A percentile compares a stretch with the other conserved stretches of the same genome.
Conservation (phyloP, 148 eudicot species). For the Rhododendron ferrugineum region DNA sequence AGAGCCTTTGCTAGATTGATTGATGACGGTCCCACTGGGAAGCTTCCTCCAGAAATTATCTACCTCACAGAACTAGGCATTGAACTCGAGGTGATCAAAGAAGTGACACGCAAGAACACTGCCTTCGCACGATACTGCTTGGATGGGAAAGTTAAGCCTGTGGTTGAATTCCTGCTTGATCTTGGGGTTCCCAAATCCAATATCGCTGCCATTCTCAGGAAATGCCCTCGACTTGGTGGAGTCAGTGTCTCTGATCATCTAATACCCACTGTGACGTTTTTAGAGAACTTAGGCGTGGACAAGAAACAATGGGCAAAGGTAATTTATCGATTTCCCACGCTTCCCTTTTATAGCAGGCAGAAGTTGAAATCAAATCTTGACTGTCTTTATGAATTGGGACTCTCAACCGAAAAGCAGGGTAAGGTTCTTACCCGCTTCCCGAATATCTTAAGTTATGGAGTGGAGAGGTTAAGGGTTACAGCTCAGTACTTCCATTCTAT, state of each 20-base stretch:
- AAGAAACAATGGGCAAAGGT: conserved; percentile 78
- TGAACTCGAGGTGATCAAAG: conserved; percentile 56
- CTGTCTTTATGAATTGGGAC: conserved; percentile 75
- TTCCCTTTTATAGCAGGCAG: conserved; percentile 64
- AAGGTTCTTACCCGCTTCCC: conserved; percentile 67
- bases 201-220: conserved; percentile 54
- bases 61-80: conserved; percentile 76
- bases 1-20: conserved; percentile 58
- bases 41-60: conserved; percentile 56
- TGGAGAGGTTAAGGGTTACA: conserved; percentile 68
- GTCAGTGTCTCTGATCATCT: conserved; percentile 68
- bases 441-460: conserved; percentile 65
- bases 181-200: conserved; percentile 67
- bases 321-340: conserved; percentile 66
- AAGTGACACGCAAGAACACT: conserved; percentile 60
- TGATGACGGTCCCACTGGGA: conserved; percentile 41
- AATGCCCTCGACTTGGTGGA: conserved; percentile 77
- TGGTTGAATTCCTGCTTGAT: conserved; percentile 75
- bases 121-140: conserved; percentile 76
- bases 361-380: conserved; percentile 63
- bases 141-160: conserved; percentile 75
- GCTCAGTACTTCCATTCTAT: conserved; percentile 57
- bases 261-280: conserved; percentile 69
- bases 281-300: conserved; percentile 71
- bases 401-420: conserved; percentile 53